Evolutionary conservation across 106 monocot species (phyloP), one percentile per base, ranked within the genome.

Genomic region (Phalaenopsis equestris): DNA sequence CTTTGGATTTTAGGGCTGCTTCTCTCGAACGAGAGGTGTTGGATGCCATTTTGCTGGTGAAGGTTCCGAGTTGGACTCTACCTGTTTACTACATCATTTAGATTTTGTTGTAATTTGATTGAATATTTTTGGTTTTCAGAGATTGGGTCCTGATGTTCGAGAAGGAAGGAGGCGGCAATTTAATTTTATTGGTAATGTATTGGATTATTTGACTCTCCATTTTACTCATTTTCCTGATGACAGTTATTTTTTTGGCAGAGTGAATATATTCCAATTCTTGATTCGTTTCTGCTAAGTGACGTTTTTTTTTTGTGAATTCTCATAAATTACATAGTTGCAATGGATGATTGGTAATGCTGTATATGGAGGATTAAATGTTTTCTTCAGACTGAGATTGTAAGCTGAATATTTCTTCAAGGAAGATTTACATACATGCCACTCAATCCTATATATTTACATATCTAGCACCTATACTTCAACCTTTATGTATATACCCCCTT

Each of bases 101-200:
- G 14, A 1, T 61, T 61, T 16, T 39, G 39, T 70, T 21, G 14
- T 41, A 11, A 14, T 36, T 15, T 70, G 14, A n/a, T 61, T n/a
- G 21, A 61, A 61, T n/a, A 61, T 61, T 23, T 77, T 38, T 75
- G 1, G 56, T 55, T 82, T 56, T 68, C 85, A 99, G 99, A 93
- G 87, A 90, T 87, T 99, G 86, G 93, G 91, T 3, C 88, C 94
- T 57, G 95, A 99, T 80, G 95, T 99, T 14, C 85, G 95, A 78
- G 99, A 99, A 88, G 99, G 99, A 55, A 93, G 58, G 75, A 90
- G 99, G 86, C 89, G 95, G 47, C 99, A 99, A 76, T 95, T 91
- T 74, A 90, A 82, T 80, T 99, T 91, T 68, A 95, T 99, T 76
- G 99, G 99, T 94, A 80, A 72, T 55, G 9, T 77, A 52, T 24